phyloP scores from a whole-genome alignment of 2,329 filamentous ascomycete genomes.

The Hypoxylon sp. region DNA sequence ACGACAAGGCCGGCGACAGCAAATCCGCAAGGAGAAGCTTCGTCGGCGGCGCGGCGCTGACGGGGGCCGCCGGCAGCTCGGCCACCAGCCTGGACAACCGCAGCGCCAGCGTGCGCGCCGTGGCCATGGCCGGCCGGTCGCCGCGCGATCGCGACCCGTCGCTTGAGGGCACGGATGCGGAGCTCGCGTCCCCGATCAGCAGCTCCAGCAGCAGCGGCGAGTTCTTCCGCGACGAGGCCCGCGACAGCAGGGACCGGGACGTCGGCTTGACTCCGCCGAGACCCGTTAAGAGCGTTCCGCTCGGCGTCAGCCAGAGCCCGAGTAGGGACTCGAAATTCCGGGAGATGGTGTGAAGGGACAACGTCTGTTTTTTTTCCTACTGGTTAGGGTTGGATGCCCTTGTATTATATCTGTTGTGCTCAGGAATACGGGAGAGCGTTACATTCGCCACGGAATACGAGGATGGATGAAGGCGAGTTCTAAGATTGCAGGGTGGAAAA shows the following conservation, averaged over 20 bases:
- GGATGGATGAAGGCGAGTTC: not conserved
- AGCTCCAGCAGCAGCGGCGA: constrained; percentile 49
- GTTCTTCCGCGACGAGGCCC: constrained; percentile 44
- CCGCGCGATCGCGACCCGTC: constrained; percentile 33
- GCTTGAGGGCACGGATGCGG: constrained; percentile 40
- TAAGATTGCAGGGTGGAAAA: not conserved
- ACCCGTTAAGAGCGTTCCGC: constrained; percentile 46
- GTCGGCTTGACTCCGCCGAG: constrained; percentile 49
- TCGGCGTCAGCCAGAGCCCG: constrained; percentile 58
- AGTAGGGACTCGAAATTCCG: constrained; percentile 65
- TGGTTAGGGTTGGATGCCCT: not conserved
- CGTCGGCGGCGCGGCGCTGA: constrained; percentile 59
- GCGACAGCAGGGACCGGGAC: constrained; percentile 53
- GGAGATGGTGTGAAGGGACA: constrained; percentile 56
- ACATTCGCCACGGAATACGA: not conserved
- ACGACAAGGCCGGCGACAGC: constrained; percentile 43
- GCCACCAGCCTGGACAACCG: constrained; percentile 53
- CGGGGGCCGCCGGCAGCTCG: constrained; percentile 53
- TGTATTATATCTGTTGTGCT: not conserved
- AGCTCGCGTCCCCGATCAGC: constrained; percentile 40
- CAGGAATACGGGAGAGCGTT: not conserved
- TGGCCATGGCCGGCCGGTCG: constrained; percentile 54
- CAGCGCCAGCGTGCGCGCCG: constrained; percentile 55
- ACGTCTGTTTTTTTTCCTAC: constrained; percentile 33
- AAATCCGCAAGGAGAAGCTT: constrained; percentile 52